Evolutionary conservation across 2,329 filamentous ascomycete species (phyloP), one percentile per base, ranked within the genome.

Genomic region (Epichloe hybrida): DNA sequence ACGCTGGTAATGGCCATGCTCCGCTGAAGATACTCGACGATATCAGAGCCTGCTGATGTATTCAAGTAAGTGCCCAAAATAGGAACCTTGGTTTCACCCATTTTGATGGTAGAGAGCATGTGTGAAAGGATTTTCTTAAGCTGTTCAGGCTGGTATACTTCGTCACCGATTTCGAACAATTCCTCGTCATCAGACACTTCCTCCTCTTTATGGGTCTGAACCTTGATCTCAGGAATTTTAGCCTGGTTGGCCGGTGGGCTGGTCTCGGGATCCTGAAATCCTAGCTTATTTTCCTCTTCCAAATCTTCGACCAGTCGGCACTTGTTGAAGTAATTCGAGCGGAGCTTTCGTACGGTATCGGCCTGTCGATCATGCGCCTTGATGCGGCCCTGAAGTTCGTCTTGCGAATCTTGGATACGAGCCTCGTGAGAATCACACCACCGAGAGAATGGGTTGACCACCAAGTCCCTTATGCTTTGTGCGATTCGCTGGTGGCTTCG

Each of bases 251-350:
- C 65, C 65, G 81, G 74, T 3, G 86, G 84, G 65, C 85, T 89
- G 36, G 67, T 73, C 60, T 84, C 79, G 2, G 89, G 88, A 57
- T 90, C 88, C 66, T 95, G 89, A 69, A 98, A 98, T 39, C 90
- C 93, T 50, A 98, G 78, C 70, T 98, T 97, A 67, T 96, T 95
- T 73, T 98, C 94, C 69, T 98, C 93, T 66, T 98, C 93, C 54
- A 97, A 72, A 64, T 98, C 93, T 66, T 98, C 94, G 6, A 97
- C 85, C 55, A 96, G 74, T 47, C 94, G 84, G 66, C 93, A 98
- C 71, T 97, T 98, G 75, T 97, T 98, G 77, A 97, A 97, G 70
- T 98, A 98, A 60, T 88, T 86, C 67, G 87, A 95, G 56, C 93
- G 83, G 59, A 96, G 79, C 71, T 97, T 97, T 75, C 89, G 88